A percentile compares a stretch with the other conserved stretches of the same genome.
phyloP scores from a whole-genome alignment of 2,329 filamentous ascomycete species.

The Fusarium sororula region DNA sequence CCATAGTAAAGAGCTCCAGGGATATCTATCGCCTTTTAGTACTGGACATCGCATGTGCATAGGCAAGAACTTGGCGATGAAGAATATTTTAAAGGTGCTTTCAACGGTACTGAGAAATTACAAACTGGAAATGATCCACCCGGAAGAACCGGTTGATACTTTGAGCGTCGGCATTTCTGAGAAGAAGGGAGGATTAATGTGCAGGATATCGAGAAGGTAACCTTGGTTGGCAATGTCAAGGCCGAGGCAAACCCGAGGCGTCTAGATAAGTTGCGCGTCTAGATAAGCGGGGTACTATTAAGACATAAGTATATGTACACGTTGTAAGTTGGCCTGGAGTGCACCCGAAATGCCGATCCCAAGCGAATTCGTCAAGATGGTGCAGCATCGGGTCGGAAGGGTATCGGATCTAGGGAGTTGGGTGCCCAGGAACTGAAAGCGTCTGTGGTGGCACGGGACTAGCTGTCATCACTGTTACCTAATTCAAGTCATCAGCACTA shows the following conservation, averaged over 20 bases:
- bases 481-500: rapidly evolving
- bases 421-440: background rate
- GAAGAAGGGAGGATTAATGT: background rate
- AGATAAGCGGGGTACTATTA: background rate
- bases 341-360: rapidly evolving
- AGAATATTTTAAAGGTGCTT: background rate
- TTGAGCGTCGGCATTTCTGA: background rate
- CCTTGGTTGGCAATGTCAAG: background rate
- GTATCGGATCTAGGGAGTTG: background rate
- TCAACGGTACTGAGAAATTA: background rate
- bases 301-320: rapidly evolving
- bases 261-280: background rate
- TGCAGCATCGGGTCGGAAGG: too few relatives aligned
- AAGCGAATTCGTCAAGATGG: background rate
- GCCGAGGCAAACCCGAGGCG: background rate
- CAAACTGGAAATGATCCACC: background rate
- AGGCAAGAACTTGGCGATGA: background rate
- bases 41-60: background rate
- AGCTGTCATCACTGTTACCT: background rate
- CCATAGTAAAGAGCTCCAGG: background rate
- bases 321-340: background rate
- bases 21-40: background rate
- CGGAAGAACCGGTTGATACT: background rate
- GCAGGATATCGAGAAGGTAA: background rate
- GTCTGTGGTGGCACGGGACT: too few relatives aligned